Evolutionary conservation across 495 filamentous ascomycete species (phyloP), one percentile per base, ranked within the genome.

Genomic region (Hypoxylon fragiforme): DNA sequence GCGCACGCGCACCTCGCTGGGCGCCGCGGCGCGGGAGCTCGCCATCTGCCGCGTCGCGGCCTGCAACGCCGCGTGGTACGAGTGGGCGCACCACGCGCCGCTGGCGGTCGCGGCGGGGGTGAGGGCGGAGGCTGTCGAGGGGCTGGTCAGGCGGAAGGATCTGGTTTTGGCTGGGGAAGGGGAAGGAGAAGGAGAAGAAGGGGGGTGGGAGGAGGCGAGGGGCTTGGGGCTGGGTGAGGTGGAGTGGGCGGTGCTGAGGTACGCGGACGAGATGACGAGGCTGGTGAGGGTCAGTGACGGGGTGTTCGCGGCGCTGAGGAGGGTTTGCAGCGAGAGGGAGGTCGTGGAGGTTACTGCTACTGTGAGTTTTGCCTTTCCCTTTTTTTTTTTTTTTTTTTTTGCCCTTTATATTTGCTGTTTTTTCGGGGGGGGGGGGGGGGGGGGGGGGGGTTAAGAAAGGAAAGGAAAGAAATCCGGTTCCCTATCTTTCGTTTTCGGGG

Each of bases 301-400:
- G 44, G 76, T 85, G 14, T 92, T 91, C 70, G 78, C 52, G 32
- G 66, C 65, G 60, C 49, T 92, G 60, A 85, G 75, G 69, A 63
- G 44, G 20, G 42, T 72, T 15, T 92, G 89, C 57, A 70, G 60
- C 14, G 85, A 90, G 47, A 77, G 76, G 68, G 85, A 90, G 74
- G 73, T 88, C 26, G 86, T 92, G 26, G 89, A 94, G 74, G 77
- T 91, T 53, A 89, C 85, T 47, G 82, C 88, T 12, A 90, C 87
- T 18, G 82, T 86, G 54, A 50, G 72, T 66, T 60, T 42, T 5
- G 28, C 38, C 26, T 2, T 0, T 45, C 2, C 38, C 18, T 49
- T 1, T 32, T 44, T 46, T 22, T 6, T 44, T 5, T 16, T 30
- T 39, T 11, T 50, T n/a, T 38, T 44, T 19, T 21, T 32, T n/a